Evolutionary conservation across 2,329 filamentous ascomycete species (phyloP), one percentile per base, ranked within the genome.

Genomic region (Epichloe hybrida): DNA sequence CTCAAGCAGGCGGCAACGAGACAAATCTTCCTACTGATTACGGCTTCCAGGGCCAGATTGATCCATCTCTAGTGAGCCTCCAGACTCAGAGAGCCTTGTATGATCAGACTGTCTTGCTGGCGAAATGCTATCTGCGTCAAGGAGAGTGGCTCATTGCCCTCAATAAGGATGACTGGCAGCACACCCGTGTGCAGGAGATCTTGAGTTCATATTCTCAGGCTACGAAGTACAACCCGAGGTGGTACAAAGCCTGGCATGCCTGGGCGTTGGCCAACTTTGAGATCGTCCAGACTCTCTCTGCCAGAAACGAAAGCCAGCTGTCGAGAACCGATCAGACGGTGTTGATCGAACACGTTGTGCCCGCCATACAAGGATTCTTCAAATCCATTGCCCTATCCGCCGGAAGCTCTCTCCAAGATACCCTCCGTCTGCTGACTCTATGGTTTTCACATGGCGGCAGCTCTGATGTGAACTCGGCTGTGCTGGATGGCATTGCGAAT

Each of bases 181-280:
- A 87, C 55, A 84, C 88, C 8, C 83, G 87, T 57, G 87, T 95
- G 4, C 80, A 86, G 48, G 91, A 97, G 49, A 89, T 98, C 52
- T 73, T 98, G 23, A 78, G 81, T n/a, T 89, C 93, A 2, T 98
- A 97, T 66, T 83, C 83, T 17, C 84, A 90, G 53, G 94, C 94
- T 1, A 98, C 93, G 2, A 84, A 88, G 53, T 96, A 94, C 69
- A 95, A 98, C 64, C 84, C 88, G 36, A 83, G 84, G 54, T 98
- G 91, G 81, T 98, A 98, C 72, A 99, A 98, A 69, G 93, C 94
- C 7, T 99, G 93, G 93, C 93, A 99, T 68, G 87, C 93, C 0
- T 99, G 93, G 91, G 94, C 93, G 11, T 70, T 98, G 55, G 91
- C 93, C 50, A 99, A 98, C 67, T 99, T 98, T 61, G 91, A 99